Percentiles rank a stretch among this genome's conserved stretches.
Evolutionary conservation across 441 rosid species (phyloP).

Genomic region (Pelargonium myrrhifolium): DNA sequence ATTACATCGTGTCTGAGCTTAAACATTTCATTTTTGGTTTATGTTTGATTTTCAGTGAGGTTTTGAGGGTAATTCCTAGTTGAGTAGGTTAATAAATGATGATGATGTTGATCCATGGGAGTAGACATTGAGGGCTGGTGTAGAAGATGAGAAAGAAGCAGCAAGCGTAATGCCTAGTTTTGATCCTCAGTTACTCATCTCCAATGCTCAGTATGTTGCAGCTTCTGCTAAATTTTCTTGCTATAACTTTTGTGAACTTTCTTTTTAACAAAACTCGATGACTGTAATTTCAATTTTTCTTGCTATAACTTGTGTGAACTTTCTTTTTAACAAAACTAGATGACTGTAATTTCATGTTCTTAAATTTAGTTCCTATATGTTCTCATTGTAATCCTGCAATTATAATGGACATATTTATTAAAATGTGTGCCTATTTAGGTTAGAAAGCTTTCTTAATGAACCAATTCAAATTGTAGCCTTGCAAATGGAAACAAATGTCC

Average conservation of each 20-base stretch:
- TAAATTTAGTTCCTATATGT: too few species aligned
- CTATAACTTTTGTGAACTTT: too few species aligned
- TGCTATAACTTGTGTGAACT: too few species aligned
- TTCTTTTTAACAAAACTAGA: too few species aligned
- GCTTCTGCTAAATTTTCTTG: constrained; percentile 9
- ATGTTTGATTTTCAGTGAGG: not conserved
- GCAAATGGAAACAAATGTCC: too few species aligned
- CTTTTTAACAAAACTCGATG: too few species aligned
- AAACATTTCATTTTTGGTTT: not conserved
- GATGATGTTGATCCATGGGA: not conserved
- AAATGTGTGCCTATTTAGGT: not conserved
- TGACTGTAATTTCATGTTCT: too few species aligned
- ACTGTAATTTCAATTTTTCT: too few species aligned
- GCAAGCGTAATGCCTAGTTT: constrained; percentile 37
- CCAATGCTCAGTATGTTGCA: constrained; percentile 27
- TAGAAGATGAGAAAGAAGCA: not conserved
- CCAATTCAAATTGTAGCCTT: not conserved
- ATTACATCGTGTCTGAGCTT: not conserved
- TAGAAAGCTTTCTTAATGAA: not conserved
- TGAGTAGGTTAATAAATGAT: not conserved
- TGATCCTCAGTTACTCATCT: constrained; percentile 29
- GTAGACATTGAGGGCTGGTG: not conserved
- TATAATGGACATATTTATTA: not conserved
- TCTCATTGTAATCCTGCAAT: too few species aligned
- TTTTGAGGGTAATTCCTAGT: not conserved